Evolutionary conservation across 768 basidiomycete species (phyloP).

Genomic region (Boletus pseudopeckii): DNA sequence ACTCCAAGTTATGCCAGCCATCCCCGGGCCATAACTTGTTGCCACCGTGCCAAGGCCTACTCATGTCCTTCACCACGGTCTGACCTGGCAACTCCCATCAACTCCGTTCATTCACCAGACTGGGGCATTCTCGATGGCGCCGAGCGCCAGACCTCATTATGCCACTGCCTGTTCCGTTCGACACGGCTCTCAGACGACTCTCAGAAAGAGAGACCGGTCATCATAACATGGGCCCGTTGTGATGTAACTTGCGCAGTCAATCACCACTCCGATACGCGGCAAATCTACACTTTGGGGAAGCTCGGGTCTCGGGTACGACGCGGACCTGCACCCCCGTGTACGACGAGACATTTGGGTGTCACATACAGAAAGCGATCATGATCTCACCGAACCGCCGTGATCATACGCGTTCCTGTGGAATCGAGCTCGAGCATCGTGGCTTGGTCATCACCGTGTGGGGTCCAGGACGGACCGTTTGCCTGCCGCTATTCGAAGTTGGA

Average conservation of each 20-base stretch:
- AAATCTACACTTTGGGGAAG: not conserved
- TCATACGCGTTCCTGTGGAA: not conserved
- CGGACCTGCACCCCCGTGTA: too few species aligned
- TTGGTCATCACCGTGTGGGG: not conserved
- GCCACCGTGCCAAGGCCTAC: not conserved
- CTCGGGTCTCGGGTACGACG: not conserved
- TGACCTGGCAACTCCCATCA: not conserved
- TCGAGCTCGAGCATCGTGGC: not conserved
- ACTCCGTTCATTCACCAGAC: not conserved
- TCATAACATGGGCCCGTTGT: not conserved
- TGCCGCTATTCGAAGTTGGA: not conserved
- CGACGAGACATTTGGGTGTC: not conserved
- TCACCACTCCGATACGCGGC: not conserved
- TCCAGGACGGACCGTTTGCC: not conserved
- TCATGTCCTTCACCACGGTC: not conserved
- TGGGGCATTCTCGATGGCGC: not conserved
- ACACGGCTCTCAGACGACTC: not conserved
- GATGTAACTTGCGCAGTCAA: not conserved
- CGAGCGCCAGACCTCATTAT: not conserved
- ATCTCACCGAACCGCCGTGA: not conserved
- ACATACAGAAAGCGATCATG: not conserved
- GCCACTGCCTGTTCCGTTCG: not conserved
- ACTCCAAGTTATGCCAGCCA: not conserved
- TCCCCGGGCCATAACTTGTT: not conserved
- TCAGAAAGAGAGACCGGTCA: not conserved